Percentiles rank a stretch among this genome's conserved stretches.
phyloP scores from a whole-genome alignment of 2,329 filamentous ascomycete genomes.

The Escovopsis weberi region DNA sequence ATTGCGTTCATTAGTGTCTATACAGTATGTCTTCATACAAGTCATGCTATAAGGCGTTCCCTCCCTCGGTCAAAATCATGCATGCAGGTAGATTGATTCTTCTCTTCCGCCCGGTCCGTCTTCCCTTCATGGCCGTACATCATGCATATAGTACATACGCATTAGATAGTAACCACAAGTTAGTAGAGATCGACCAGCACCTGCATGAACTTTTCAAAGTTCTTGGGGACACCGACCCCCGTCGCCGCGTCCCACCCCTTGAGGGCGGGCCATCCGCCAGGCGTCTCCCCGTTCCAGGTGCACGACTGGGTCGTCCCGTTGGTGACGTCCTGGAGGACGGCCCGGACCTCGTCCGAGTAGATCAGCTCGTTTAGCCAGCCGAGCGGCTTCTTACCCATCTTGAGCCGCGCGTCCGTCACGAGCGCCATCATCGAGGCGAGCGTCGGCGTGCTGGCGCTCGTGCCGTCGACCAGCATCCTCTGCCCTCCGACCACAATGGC shows the following conservation, averaged over 20 bases:
- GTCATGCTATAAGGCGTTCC: too few species aligned
- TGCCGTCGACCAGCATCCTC: conserved; percentile 22
- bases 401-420: conserved; percentile 38
- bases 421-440: conserved; percentile 39
- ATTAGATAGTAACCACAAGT: too few species aligned
- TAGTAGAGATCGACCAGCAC: conserved; percentile 15
- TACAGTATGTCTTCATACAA: too few species aligned
- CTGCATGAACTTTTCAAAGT: conserved; percentile 24
- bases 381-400: conserved; percentile 30
- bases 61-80: too few species aligned
- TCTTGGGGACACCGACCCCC: conserved; percentile 31
- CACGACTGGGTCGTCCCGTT: conserved; percentile 27
- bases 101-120: too few species aligned
- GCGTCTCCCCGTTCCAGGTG: conserved; percentile 16
- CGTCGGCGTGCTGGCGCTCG: conserved; percentile 39
- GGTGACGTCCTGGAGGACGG: conserved; percentile 26
- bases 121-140: too few species aligned
- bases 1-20: too few species aligned
- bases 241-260: conserved; percentile 34
- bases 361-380: conserved; percentile 40
- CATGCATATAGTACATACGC: too few species aligned
- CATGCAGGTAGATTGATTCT: too few species aligned
- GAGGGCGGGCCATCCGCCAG: conserved; percentile 29
- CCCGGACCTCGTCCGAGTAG: conserved; percentile 25
- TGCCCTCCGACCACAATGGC: conserved; percentile 18